Evolutionary conservation across 2,329 filamentous ascomycete genomes (phyloP), one percentile per base, ranked within the genome.

Genomic region (Penicillium sclerotiorum): DNA sequence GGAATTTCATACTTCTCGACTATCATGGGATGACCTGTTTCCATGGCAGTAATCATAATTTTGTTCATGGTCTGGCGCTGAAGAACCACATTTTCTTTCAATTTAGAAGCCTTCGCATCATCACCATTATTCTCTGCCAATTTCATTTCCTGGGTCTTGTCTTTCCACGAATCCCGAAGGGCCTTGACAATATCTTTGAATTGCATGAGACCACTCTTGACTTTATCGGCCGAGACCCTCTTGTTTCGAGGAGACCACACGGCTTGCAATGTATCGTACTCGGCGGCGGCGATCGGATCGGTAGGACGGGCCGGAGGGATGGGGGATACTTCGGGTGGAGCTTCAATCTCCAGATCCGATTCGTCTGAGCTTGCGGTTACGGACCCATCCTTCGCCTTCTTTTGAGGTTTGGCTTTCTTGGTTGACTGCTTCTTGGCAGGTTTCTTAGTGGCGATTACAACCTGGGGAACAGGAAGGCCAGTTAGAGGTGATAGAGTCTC

Each of bases 101-200:
- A 71, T 39, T 77, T 66, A 9, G 77, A 73, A 13, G 83, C 72
- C 63, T 83, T 80, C 42, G 76, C 71, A 53, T 73, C 73, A 59
- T 79, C 73, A 60, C 81, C 80, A 65, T 81, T 76, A 50, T 82
- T 79, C 59, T 83, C 81, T 9, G 83, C 83, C 54, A 80, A 73
- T 54, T 80, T 77, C 54, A 85, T 73, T 20, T 78, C 77, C 55
- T 79, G 77, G 36, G 73, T 77, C 58, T 82, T 81, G 27, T 75
- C 69, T 61, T 84, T 84, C 83, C 83, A 86, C 30, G 79, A 73
- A 63, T 86, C 83, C 50, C 82, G 77, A 48, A 86, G 77, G 6
- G 75, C 75, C 61, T 81, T 81, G 51, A 85, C 72, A 37, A 85
- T 72, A 41, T 85, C 81, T 73, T 82, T 84, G 61, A 82, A 81